These are phyloP conservation scores for Phytophthora boehmeriae DNA, from an alignment of 352 stramenopile genomes.

Conservation along the genomic window DNA sequence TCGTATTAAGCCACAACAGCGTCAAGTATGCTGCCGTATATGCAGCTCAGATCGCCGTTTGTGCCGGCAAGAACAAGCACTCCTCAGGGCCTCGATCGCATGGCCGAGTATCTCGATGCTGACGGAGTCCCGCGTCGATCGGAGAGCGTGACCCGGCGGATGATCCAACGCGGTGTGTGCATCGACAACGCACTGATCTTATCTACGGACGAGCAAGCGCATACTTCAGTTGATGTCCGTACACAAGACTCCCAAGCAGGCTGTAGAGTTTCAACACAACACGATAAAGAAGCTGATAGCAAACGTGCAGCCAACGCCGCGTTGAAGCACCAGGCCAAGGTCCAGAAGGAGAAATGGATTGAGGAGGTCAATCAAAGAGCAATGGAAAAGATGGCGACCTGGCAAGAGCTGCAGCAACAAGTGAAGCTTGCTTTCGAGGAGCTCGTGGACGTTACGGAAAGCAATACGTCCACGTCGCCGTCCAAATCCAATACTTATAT, in stretches of 20 bases:
- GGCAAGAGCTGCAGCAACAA: slow-evolving; percentile 35
- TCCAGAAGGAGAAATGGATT: slow-evolving; percentile 34
- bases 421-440: slow-evolving; percentile 5
- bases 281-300: slow-evolving; percentile 10
- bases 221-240: slow-evolving; percentile 21
- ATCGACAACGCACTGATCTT: slow-evolving; percentile 37
- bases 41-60: slow-evolving; percentile 27
- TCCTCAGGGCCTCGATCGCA: slow-evolving; percentile 33
- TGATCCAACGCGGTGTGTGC: slow-evolving; percentile 42
- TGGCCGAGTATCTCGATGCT: slow-evolving; percentile 49
- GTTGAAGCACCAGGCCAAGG: slow-evolving; percentile 38
- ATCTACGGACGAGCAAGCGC: slow-evolving; percentile 29
- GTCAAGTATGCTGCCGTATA: slow-evolving; percentile 18
- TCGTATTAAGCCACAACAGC: background rate
- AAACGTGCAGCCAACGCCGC: slow-evolving; percentile 35
- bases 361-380: slow-evolving; percentile 43
- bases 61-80: slow-evolving; percentile 1
- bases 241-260: slow-evolving; percentile 6
- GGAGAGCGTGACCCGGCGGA: slow-evolving; percentile 27
- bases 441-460: slow-evolving; percentile 43
- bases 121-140: slow-evolving; percentile 53
- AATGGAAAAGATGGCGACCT: slow-evolving; percentile 31
- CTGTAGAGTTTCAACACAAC: slow-evolving; percentile 4
- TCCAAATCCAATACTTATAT: slow-evolving; percentile 51
- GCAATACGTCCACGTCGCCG: slow-evolving; percentile 39